Base-by-base conservation (phyloP, 352 stramenopile species). In the Globisporangium rhizosaccharum region DNA sequence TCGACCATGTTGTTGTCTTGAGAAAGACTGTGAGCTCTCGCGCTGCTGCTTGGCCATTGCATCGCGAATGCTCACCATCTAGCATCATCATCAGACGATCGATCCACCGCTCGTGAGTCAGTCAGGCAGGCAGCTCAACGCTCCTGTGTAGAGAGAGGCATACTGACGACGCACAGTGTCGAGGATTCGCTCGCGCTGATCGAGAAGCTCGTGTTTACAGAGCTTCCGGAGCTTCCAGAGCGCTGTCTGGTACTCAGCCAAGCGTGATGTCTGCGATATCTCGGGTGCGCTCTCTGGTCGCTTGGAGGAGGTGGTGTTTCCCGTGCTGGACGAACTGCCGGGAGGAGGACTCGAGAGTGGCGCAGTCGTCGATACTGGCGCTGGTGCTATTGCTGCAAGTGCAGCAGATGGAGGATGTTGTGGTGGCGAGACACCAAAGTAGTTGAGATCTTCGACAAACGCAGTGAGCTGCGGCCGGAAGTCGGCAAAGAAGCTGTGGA, bases 401-500 rank as follows among this genome's bases (percentile, higher is more conserved):
- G 37, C 37, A 50, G 26, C 17, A 0, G 56, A 26, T 36, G 41
- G 15, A 36, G 25, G 50, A 41, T 49, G 69, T 10, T 6, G 52
- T 11, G 33, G 33, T 39, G 33, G 33, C 50, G 18, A 62, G 46
- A 4, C 17, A 15, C 8, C 53, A 46, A 14, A 53, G 8, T 37
- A 58, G 45, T 28, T 57, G 33, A 25, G 53, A 47, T 26, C 46
- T 5, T 51, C 46, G 46, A 87, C 79, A 52, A 94, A 90, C 14
- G 66, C 71, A 1, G 61, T 67, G 5, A 94, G 57, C 52, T 90
- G 82, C 23, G 71, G 59, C 41, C 82, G 76, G 51, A 94, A 94
- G 53, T 94, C 82, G 3, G 58, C 53, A 53, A 90, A 92, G 60
- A 94, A 94, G 37, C 62, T 53, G 25, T 82, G 75, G 26, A 94